Percentiles rank a stretch among this genome's conserved stretches.
Conservation (phyloP, 495 filamentous ascomycete species). For the Penicillium subrubescens region DNA sequence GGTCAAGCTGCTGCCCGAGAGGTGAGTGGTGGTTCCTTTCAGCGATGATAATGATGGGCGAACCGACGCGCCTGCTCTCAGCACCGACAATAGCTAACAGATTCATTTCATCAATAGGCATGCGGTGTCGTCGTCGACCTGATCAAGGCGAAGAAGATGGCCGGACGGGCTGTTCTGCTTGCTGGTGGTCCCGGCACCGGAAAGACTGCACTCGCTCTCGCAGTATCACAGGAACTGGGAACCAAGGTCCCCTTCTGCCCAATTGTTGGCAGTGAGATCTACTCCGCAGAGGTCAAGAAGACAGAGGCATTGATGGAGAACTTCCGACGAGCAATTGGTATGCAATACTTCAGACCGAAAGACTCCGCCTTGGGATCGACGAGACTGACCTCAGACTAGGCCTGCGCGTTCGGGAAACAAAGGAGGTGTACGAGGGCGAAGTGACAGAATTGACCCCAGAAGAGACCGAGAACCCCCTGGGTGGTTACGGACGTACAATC, state of each 20-base stretch:
- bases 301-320: slow-evolving; percentile 99
- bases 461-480: slow-evolving; percentile 96
- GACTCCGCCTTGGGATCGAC: background rate
- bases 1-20: slow-evolving; percentile 88
- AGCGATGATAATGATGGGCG: background rate
- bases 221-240: slow-evolving; percentile 92
- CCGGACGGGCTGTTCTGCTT: slow-evolving; percentile 87
- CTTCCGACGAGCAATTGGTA: slow-evolving; percentile 92
- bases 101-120: slow-evolving; percentile 55
- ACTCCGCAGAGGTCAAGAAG: slow-evolving; percentile 97
- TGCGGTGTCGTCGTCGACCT: slow-evolving; percentile 94
- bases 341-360: slow-evolving; percentile 16
- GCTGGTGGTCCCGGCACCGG: slow-evolving; percentile 93
- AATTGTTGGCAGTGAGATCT: slow-evolving; percentile 95
- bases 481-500: slow-evolving; percentile 93
- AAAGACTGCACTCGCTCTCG: slow-evolving; percentile 93
- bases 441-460: slow-evolving; percentile 95
- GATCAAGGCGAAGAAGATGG: slow-evolving; percentile 94
- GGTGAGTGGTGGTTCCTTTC: slow-evolving; percentile 45
- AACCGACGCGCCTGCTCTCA: background rate
- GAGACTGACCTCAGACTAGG: slow-evolving; percentile 44
- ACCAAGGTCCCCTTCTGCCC: slow-evolving; percentile 97
- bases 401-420: slow-evolving; percentile 92
- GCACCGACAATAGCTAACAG: slow-evolving; percentile 15
- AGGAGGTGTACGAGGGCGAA: slow-evolving; percentile 97